Conservation (phyloP, 495 filamentous ascomycete genomes). For the Penicillium crystallinum region DNA sequence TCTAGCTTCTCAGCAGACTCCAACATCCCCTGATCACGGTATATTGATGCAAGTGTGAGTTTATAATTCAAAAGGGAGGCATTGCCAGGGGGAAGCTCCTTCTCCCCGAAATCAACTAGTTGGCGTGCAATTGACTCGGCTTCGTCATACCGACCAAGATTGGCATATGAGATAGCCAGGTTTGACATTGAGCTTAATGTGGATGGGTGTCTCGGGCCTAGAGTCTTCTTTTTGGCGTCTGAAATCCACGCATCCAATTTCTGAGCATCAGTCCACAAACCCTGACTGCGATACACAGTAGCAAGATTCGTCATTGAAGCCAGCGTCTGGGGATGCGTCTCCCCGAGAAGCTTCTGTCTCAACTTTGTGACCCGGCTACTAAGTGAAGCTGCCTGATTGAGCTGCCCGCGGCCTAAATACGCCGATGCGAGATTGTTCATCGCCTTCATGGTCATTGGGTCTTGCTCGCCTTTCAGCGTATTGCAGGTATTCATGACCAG, state of each 20-base stretch:
- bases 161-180: conserved; percentile 19
- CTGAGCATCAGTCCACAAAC: conserved; percentile 25
- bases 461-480: conserved; percentile 17
- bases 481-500: conserved; percentile 18
- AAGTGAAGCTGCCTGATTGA: conserved; percentile 9
- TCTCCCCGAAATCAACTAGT: conserved; percentile 16
- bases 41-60: conserved; percentile 12
- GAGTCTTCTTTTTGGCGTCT: conserved; percentile 11
- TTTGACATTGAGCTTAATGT: conserved; percentile 26
- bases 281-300: conserved; percentile 23
- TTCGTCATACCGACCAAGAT: conserved; percentile 25
- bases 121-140: conserved; percentile 20
- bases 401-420: conserved; percentile 20
- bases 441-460: conserved; percentile 13
- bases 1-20: conserved; percentile 28
- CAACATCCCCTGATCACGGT: conserved; percentile 20
- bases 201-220: conserved; percentile 30
- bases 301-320: conserved; percentile 26
- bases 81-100: conserved; percentile 25
- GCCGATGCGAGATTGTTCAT: conserved; percentile 27
- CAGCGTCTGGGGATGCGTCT: conserved; percentile 14
- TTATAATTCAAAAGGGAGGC: conserved; percentile 17
- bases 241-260: conserved; percentile 7
- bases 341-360: conserved; percentile 12
- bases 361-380: conserved; percentile 1